Base-by-base conservation (phyloP, 2,329 filamentous ascomycete species). In the Fusarium fujikuroi region DNA sequence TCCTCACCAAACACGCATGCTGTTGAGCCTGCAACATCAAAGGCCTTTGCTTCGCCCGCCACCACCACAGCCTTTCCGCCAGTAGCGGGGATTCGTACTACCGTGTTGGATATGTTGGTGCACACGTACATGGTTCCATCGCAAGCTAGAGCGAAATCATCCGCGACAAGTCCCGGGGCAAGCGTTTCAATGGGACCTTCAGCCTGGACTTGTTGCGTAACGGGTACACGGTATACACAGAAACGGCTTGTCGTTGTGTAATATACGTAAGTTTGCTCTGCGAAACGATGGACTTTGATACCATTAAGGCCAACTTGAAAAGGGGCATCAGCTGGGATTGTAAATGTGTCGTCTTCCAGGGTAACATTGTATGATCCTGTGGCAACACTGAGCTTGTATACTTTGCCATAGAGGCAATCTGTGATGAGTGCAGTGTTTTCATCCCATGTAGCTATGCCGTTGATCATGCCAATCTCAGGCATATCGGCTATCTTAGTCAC, bases 401-500 rank as follows among this genome's bases (percentile, higher is more conserved):
- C 43, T 19, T 70, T 77, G 14, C 75, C 73, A 18, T 42, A 47
- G 23, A 76, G 28, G 21, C 72, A 75, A 34, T 77, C 69, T 18
- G 74, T 72, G n/a, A 75, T 36, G 5, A 77, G 52, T 3, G 32
- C 56, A 3, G 69, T 77, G 4, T 65, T 63, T 36, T 59, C 66
- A 44, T 77, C 66, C 75, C 75, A 77, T 9, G 66, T 61, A 16
- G 66, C 50, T 34, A 77, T 73, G 6, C 75, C 75, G 19, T 77
- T 77, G 32, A 76, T 64, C 34, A 68, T 67, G 23, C 49, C 63
- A 49, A 72, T 60, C 21, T 60, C 52, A 46, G 60, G 46, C 28
- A 56, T 61, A 44, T 71, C 62, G 9, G 40, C 23, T 21, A 57
- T 52, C 40, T 70, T 67, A 23, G 52, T 63, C n/a, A 63, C 53